phyloP scores from a whole-genome alignment of 768 basidiomycete species.

The Lentinula lateritia region DNA sequence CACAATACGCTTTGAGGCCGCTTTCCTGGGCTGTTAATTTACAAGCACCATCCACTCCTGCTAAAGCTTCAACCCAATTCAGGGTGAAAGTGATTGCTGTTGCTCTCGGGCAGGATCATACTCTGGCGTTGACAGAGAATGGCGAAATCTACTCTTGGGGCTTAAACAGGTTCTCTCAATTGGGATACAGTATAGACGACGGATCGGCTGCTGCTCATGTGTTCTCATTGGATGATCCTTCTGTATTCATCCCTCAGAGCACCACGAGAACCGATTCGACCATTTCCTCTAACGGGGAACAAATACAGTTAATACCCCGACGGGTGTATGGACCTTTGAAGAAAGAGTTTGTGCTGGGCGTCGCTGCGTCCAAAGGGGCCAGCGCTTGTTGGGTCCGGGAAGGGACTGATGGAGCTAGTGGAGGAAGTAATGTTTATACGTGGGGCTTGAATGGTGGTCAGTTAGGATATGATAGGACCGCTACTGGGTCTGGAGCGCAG shows the following conservation, averaged over 20 bases:
- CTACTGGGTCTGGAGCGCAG: background rate
- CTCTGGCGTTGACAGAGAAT: slow-evolving; percentile 70
- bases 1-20: slow-evolving; percentile 67
- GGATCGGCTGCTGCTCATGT: slow-evolving; percentile 13
- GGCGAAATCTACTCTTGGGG: slow-evolving; percentile 93
- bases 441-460: slow-evolving; percentile 97
- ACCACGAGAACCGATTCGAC: background rate
- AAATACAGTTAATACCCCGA: slow-evolving; percentile 70
- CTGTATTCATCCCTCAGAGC: background rate
- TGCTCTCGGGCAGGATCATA: slow-evolving; percentile 92
- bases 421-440: slow-evolving; percentile 53
- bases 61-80: background rate
- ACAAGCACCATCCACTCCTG: background rate
- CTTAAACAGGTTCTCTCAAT: slow-evolving; percentile 80
- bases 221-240: slow-evolving; percentile 41
- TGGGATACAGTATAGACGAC: slow-evolving; percentile 79
- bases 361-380: slow-evolving; percentile 82
- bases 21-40: slow-evolving; percentile 42
- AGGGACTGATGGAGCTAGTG: slow-evolving; percentile 11
- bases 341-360: slow-evolving; percentile 73
- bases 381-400: slow-evolving; percentile 83
- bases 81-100: slow-evolving; percentile 52
- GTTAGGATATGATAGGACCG: slow-evolving; percentile 44
- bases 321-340: slow-evolving; percentile 70
- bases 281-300: slow-evolving; percentile 32